A percentile compares a stretch with the other conserved stretches of the same genome.
phyloP scores from a whole-genome alignment of 805 yeast species.

The Yarrowia sp. region DNA sequence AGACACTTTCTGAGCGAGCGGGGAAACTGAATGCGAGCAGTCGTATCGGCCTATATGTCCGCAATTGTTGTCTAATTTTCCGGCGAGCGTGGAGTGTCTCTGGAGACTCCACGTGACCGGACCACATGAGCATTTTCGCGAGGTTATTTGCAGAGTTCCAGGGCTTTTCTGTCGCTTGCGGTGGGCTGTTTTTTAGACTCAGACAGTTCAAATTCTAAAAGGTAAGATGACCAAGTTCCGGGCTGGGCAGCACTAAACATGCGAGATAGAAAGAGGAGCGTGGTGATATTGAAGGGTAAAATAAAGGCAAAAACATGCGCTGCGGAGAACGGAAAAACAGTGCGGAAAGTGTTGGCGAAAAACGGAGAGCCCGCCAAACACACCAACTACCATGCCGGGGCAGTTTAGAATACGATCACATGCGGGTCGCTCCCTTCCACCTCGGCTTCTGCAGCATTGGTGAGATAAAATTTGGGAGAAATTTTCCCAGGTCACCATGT shows the following conservation, averaged over 20 bases:
- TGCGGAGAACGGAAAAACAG: constrained; percentile 1
- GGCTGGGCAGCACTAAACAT: constrained; percentile 39
- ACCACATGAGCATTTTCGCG: constrained; percentile 5
- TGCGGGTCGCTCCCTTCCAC: constrained; percentile 20
- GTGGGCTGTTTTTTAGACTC: constrained; percentile 17
- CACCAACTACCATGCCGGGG: not conserved
- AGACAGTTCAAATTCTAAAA: not conserved
- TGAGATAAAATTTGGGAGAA: constrained; percentile 36
- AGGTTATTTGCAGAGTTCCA: constrained; percentile 2
- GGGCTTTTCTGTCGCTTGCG: constrained; percentile 1
- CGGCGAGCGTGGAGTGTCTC: not conserved
- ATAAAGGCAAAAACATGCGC: constrained; percentile 29
- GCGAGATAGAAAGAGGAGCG: constrained; percentile 33
- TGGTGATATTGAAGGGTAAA: constrained; percentile 35
- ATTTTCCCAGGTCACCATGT: not conserved
- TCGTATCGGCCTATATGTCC: not conserved
- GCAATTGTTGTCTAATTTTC: not conserved
- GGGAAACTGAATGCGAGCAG: constrained; percentile 2
- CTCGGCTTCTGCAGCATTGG: constrained; percentile 25
- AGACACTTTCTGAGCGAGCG: not conserved
- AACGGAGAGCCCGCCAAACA: not conserved
- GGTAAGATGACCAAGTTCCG: constrained; percentile 17
- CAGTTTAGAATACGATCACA: constrained; percentile 5
- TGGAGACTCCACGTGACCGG: constrained; percentile 13
- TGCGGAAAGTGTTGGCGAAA: not conserved